Evolutionary conservation across 768 basidiomycete species (phyloP), one percentile per base, ranked within the genome.

Genomic region (Suillus ampliporus): DNA sequence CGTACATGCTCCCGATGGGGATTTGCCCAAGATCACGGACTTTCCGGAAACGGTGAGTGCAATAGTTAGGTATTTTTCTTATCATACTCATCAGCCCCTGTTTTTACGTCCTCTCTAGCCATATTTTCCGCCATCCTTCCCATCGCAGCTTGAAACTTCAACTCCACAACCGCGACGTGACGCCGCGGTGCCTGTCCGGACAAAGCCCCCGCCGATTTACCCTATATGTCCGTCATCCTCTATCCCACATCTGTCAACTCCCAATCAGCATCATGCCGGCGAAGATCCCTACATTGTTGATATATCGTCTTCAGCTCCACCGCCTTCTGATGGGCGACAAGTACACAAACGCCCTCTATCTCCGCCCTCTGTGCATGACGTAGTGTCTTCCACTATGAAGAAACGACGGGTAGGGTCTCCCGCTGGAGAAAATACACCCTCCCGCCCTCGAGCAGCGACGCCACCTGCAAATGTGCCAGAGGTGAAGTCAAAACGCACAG

Each of bases 41-140:
- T 23, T 80, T 28, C 68, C 79, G 34, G 79, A 80, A 67, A 72
- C 72, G 65, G 79, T 81, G 64, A 68, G 80, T 68, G 54, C 54
- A 23, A 38, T 43, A 41, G 58, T 53, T 58, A 34, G 56, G 59
- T 64, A 21, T 61, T 46, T 57, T 31, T 54, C 43, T 44, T 60
- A 38, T 53, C 31, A 23, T 41, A 53, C 65, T 75, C 61, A 75
- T 50, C 50, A 37, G 61, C 52, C 41, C 51, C 40, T 60, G 6
- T 50, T 40, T 58, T 38, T 48, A 54, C 50, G 17, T 34, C 54
- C 44, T 31, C 34, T 47, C 66, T 64, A 80, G 84, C 73, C 76
- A n/a, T 84, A 81, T 62, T 71, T 84, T 21, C 85, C 85, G 1
- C 86, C 85, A 4, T 87, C 86, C 8, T 87, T 87, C 66, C 82